Percentiles rank a stretch among this genome's conserved stretches.
Conservation (phyloP, 805 yeast genomes). For the Ogataea methanolica region DNA sequence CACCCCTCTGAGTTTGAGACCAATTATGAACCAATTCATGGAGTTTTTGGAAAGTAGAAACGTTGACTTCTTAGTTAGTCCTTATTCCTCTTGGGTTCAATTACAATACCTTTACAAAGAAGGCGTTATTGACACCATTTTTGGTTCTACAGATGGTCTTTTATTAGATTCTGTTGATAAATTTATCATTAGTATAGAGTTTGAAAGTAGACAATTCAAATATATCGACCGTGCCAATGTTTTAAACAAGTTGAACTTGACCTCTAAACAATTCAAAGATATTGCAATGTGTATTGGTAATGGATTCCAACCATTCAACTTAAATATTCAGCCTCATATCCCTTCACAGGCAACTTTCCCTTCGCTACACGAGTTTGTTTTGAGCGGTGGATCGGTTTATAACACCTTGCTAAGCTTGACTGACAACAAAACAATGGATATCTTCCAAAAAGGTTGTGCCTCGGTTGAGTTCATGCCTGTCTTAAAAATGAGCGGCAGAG, state of each 20-base stretch:
- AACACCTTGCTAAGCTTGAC: slow-evolving; percentile 41
- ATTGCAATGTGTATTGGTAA: slow-evolving; percentile 77
- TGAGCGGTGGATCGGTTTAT: slow-evolving; percentile 41
- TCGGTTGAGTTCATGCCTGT: slow-evolving; percentile 73
- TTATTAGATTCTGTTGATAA: slow-evolving; percentile 57
- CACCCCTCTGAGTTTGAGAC: slow-evolving; percentile 45
- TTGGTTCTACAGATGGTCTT: slow-evolving; percentile 79
- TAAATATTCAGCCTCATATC: slow-evolving; percentile 46
- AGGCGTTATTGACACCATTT: slow-evolving; percentile 63
- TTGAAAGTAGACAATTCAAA: slow-evolving; percentile 58
- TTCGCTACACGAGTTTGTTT: slow-evolving; percentile 28
- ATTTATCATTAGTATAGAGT: slow-evolving; percentile 69
- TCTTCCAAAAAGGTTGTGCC: slow-evolving; percentile 64
- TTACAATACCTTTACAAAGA: slow-evolving; percentile 62
- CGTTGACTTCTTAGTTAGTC: slow-evolving; percentile 71
- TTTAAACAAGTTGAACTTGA: slow-evolving; percentile 54
- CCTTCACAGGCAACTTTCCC: slow-evolving; percentile 23
- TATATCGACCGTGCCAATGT: slow-evolving; percentile 57
- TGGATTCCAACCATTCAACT: slow-evolving; percentile 60
- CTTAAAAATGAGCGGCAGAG: slow-evolving; percentile 61
- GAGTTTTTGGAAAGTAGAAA: slow-evolving; percentile 49
- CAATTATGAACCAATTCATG: slow-evolving; percentile 53
- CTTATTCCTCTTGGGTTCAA: slow-evolving; percentile 78
- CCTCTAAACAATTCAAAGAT: slow-evolving; percentile 68
- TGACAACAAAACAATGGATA: slow-evolving; percentile 40